These are phyloP conservation scores for Mucor saturninus DNA, from an alignment of 371 early-diverging fungal species.

Conservation along the genomic window DNA sequence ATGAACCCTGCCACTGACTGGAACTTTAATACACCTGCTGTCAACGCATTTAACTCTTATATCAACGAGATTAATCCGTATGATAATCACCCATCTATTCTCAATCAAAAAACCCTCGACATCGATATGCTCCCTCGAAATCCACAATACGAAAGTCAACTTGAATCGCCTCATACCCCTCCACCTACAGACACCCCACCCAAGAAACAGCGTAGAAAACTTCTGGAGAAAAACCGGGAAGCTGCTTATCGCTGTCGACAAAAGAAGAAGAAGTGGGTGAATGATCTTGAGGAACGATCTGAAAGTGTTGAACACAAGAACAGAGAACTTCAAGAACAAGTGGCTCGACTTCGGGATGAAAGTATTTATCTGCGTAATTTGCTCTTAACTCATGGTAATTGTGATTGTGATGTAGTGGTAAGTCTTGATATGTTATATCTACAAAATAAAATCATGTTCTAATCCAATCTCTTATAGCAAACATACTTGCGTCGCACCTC, in stretches of 20 bases:
- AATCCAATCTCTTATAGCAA: conserved; percentile 18
- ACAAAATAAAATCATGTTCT: neutral
- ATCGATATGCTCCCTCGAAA: conserved; percentile 6
- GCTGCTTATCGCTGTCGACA: conserved; percentile 83
- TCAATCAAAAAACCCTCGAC: neutral
- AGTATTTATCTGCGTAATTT: conserved; percentile 68
- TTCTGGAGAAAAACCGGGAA: conserved; percentile 78
- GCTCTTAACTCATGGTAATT: conserved; percentile 67
- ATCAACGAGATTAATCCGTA: conserved; percentile 13
- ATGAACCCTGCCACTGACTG: conserved; percentile 14
- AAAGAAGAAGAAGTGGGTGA: conserved; percentile 77
- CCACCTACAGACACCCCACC: neutral
- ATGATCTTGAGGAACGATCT: conserved; percentile 67
- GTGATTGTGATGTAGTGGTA: conserved; percentile 52
- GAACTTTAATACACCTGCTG: conserved; percentile 11
- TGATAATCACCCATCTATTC: neutral
- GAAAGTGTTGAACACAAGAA: conserved; percentile 63
- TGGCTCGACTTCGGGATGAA: conserved; percentile 70
- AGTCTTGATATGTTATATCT: neutral
- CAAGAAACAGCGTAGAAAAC: conserved; percentile 32
- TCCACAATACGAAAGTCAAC: neutral
- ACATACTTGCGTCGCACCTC: conserved; percentile 28
- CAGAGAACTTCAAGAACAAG: conserved; percentile 59
- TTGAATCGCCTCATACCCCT: neutral
- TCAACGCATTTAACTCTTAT: conserved; percentile 8